Percentiles rank a stretch among this genome's conserved stretches.
These are phyloP conservation scores for Lentinula novae-zelandiae DNA, from an alignment of 1,284 basidiomycete species.

Conservation along the genomic window DNA sequence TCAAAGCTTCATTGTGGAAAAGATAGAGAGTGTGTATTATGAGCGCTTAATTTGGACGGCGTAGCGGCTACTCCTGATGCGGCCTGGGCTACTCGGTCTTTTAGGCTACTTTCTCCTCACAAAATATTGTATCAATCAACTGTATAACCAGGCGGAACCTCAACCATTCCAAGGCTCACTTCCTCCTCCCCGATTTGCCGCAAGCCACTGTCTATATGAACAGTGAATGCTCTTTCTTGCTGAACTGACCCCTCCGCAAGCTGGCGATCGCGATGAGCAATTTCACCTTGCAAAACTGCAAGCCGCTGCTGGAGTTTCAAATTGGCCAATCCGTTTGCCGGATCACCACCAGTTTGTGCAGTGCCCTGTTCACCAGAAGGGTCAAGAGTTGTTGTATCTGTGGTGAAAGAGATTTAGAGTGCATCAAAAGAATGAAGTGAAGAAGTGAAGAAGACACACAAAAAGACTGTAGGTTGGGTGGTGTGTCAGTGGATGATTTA, in stretches of 20 bases:
- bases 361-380: not conserved
- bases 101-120: no score
- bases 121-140: not conserved
- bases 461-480: no score
- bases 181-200: not conserved
- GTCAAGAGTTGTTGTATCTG: not conserved
- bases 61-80: no score
- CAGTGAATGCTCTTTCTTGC: not conserved
- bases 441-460: no score
- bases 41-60: no score
- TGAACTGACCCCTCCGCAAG: not conserved
- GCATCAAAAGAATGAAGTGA: no score
- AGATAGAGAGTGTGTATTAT: no score
- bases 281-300: not conserved
- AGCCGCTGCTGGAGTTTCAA: conserved; percentile 3
- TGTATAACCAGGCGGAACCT: conserved; percentile 4
- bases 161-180: not conserved
- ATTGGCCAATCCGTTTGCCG: not conserved
- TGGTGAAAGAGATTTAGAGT: no score
- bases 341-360: not conserved
- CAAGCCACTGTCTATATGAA: conserved; percentile 8
- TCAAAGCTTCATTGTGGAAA: no score
- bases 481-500: not conserved
- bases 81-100: no score
- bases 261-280: not conserved